A percentile compares a stretch with the other conserved stretches of the same genome.
Evolutionary conservation across 345 rosid species (phyloP).

Genomic region (Cardamine occulta): DNA sequence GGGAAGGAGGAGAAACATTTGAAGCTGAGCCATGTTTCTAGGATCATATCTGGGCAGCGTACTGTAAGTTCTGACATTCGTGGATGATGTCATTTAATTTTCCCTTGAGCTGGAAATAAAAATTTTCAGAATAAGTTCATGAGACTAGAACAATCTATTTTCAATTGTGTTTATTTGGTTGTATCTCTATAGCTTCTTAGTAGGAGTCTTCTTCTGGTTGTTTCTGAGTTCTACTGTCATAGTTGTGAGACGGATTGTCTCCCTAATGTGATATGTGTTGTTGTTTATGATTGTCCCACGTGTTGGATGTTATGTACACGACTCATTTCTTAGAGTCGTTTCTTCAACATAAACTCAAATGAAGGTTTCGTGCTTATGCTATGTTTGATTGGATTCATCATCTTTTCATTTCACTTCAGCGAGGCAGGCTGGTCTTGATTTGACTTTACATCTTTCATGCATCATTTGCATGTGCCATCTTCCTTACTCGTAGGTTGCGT

Average conservation of each 20-base stretch:
- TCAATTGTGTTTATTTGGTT: neutral
- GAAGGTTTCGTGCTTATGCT: neutral
- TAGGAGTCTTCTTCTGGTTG: slow-evolving; percentile 2
- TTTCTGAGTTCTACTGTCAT: slow-evolving; percentile 1
- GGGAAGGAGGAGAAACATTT: slow-evolving; percentile 94
- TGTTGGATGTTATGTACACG: slow-evolving; percentile 23
- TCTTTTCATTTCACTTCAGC: neutral
- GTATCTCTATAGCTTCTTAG: slow-evolving; percentile 14
- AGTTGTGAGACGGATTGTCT: neutral
- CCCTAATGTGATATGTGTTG: slow-evolving; percentile 18
- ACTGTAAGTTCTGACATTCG: slow-evolving; percentile 67
- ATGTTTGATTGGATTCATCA: slow-evolving; percentile 9
- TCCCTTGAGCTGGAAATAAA: slow-evolving; percentile 10
- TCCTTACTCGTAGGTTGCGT: slow-evolving; percentile 11
- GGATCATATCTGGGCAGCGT: slow-evolving; percentile 96
- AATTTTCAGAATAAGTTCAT: slow-evolving; percentile 7
- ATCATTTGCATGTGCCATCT: slow-evolving; percentile 12
- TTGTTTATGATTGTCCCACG: slow-evolving; percentile 17
- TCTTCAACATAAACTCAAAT: slow-evolving; percentile 21
- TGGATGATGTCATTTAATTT: slow-evolving; percentile 14
- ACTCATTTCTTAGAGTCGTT: slow-evolving; percentile 15
- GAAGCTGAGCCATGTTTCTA: slow-evolving; percentile 82
- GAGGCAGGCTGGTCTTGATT: slow-evolving; percentile 17
- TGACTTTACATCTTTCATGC: slow-evolving; percentile 12
- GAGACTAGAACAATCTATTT: neutral